A percentile compares a stretch with the other conserved stretches of the same genome.
Conservation (phyloP, 2,329 filamentous ascomycete species). For the Seiridium cupressi region DNA sequence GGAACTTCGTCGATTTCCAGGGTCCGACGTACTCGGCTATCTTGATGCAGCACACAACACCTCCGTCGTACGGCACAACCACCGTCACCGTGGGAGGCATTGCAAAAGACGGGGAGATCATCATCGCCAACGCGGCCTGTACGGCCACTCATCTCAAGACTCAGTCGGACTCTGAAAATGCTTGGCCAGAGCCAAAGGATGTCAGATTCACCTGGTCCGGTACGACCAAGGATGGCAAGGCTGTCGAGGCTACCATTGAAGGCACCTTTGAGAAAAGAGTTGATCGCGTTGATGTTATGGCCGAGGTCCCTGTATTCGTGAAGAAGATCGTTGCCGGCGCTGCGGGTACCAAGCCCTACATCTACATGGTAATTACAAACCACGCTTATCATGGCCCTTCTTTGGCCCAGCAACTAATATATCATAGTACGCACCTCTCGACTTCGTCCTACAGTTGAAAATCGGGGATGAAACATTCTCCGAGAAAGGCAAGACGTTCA, state of each 20-base stretch:
- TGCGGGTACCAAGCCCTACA: constrained; percentile 92
- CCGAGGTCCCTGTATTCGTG: constrained; percentile 90
- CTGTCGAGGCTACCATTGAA: constrained; percentile 67
- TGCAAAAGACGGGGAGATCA: constrained; percentile 75
- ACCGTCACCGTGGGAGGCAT: constrained; percentile 81
- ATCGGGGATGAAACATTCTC: constrained; percentile 74
- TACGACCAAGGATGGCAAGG: constrained; percentile 72
- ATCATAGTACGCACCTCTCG: constrained; percentile 66
- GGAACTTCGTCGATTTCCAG: constrained; percentile 95
- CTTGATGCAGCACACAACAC: constrained; percentile 95
- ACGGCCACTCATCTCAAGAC: constrained; percentile 67
- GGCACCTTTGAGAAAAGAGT: constrained; percentile 65
- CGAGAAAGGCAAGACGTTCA: constrained; percentile 78
- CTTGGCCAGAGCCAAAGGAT: constrained; percentile 83
- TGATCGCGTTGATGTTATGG: constrained; percentile 94
- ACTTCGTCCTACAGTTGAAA: constrained; percentile 76
- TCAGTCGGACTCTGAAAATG: constrained; percentile 72
- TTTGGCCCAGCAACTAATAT: constrained; percentile 2
- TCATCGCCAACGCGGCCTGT: constrained; percentile 68
- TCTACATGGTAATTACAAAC: constrained; percentile 73
- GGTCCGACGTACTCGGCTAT: constrained; percentile 81
- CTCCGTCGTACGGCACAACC: constrained; percentile 86
- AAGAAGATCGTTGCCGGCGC: constrained; percentile 89
- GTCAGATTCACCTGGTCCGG: constrained; percentile 78
- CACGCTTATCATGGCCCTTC: constrained; percentile 19